phyloP scores from a whole-genome alignment of 2,329 filamentous ascomycete genomes.

The Ophiosphaerella korrae region DNA sequence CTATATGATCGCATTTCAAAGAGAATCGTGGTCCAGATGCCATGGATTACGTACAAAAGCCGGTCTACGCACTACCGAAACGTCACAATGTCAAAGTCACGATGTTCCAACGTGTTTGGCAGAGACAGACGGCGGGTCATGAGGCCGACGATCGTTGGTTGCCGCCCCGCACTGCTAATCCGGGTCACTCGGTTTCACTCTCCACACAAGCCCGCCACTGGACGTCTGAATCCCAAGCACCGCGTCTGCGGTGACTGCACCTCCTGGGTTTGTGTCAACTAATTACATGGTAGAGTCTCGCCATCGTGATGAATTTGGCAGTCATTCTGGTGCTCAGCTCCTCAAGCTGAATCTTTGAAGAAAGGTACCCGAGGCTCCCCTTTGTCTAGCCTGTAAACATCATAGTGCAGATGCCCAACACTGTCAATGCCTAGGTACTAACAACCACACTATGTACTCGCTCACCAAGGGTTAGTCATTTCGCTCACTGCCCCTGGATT shows the following conservation, averaged over 20 bases:
- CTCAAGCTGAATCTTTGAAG: background rate
- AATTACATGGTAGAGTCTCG: constrained; percentile 1
- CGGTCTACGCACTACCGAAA: constrained; percentile 16
- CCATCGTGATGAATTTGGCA: constrained; percentile 5
- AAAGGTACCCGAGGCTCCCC: background rate
- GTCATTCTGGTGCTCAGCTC: background rate
- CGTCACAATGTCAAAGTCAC: constrained; percentile 33
- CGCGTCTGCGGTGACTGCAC: constrained; percentile 14
- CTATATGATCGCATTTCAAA: constrained; percentile 29
- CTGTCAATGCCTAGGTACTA: too few species aligned
- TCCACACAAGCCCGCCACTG: constrained; percentile 5
- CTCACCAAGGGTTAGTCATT: too few species aligned
- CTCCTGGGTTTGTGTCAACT: constrained; percentile 26
- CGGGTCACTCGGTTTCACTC: constrained; percentile 26
- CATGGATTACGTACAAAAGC: constrained; percentile 31
- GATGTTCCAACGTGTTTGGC: constrained; percentile 20
- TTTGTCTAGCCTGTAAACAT: background rate
- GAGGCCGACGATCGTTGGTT: constrained; percentile 36
- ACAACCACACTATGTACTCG: too few species aligned
- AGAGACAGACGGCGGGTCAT: constrained; percentile 32
- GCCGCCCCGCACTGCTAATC: constrained; percentile 18
- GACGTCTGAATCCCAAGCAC: constrained; percentile 17
- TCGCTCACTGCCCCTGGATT: background rate
- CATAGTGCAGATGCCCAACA: too few species aligned
- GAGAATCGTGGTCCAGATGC: constrained; percentile 13